These are phyloP conservation scores for Elongisporangium senticosum DNA, from an alignment of 352 stramenopile species.

Conservation along the genomic window DNA sequence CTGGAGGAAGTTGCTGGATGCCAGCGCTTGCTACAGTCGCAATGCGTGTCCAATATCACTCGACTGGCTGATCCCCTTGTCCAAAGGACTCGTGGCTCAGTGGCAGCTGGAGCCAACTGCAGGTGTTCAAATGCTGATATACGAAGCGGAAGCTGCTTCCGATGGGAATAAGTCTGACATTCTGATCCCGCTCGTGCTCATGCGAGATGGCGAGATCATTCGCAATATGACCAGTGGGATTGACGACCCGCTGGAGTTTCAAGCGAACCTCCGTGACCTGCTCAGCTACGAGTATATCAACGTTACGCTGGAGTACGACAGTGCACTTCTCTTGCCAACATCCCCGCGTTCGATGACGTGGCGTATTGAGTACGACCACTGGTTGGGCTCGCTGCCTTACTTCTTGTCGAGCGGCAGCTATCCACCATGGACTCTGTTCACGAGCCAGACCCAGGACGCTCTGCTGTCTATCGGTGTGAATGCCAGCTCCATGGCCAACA, in stretches of 20 bases:
- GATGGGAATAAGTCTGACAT: constrained; percentile 5
- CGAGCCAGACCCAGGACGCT: constrained; percentile 9
- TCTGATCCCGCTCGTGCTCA: constrained; percentile 14
- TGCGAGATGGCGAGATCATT: constrained; percentile 9
- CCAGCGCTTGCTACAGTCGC: constrained; percentile 47
- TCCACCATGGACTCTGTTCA: constrained; percentile 27
- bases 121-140: constrained; percentile 29
- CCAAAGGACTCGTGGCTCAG: constrained; percentile 20
- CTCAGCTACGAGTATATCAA: constrained; percentile 37
- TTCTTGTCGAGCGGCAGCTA: constrained; percentile 15
- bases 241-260: constrained; percentile 14
- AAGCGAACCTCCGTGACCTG: constrained; percentile 15
- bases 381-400: constrained; percentile 17
- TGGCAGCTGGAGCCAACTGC: constrained; percentile 24
- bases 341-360: constrained; percentile 16
- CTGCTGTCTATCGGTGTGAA: background rate
- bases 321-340: constrained; percentile 7
- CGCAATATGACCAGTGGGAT: constrained; percentile 16
- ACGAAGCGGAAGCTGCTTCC: constrained; percentile 15
- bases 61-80: constrained; percentile 24
- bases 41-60: constrained; percentile 33
- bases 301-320: constrained; percentile 19
- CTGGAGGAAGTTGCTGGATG: constrained; percentile 45
- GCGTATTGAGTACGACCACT: constrained; percentile 30
- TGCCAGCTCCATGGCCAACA: constrained; percentile 5